Percentiles rank a stretch among this genome's conserved stretches.
phyloP scores from a whole-genome alignment of 306 rosid species.

The Nissolia schottii region DNA sequence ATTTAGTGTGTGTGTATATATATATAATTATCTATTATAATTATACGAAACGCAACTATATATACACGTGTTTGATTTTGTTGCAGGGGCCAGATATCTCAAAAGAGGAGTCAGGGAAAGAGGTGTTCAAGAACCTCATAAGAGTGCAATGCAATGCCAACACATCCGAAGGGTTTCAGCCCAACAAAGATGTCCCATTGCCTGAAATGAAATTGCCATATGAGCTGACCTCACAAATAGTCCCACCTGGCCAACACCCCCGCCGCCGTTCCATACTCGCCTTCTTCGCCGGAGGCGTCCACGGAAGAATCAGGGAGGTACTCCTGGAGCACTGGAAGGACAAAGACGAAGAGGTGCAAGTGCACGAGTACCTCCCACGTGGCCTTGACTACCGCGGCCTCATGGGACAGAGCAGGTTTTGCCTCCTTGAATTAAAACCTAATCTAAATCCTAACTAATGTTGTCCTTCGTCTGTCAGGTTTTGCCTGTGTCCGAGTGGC shows the following conservation, averaged over 20 bases:
- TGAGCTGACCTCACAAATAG: conserved; percentile 23
- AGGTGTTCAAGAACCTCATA: conserved; percentile 41
- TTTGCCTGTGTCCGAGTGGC: conserved; percentile 80
- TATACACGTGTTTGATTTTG: neutral
- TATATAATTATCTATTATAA: too few relatives aligned
- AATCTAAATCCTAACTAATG: too few relatives aligned
- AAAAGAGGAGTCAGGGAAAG: conserved; percentile 17
- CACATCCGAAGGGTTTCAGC: conserved; percentile 56
- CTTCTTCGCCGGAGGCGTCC: conserved; percentile 73
- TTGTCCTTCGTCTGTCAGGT: too few relatives aligned
- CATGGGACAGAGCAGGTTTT: conserved; percentile 54
- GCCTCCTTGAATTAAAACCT: too few relatives aligned
- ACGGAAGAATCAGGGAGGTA: conserved; percentile 45
- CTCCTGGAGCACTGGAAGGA: conserved; percentile 54
- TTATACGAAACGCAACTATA: neutral
- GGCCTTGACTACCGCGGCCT: conserved; percentile 26
- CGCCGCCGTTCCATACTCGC: conserved; percentile 44
- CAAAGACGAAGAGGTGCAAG: conserved; percentile 53
- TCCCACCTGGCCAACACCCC: neutral
- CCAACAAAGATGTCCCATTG: conserved; percentile 48
- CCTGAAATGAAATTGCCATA: conserved; percentile 53
- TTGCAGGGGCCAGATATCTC: conserved; percentile 70
- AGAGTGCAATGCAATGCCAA: conserved; percentile 74
- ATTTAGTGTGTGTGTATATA: too few relatives aligned
- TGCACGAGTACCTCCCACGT: conserved; percentile 49